Base-by-base conservation (phyloP, 352 stramenopile genomes). In the Phytophthora syringae region DNA sequence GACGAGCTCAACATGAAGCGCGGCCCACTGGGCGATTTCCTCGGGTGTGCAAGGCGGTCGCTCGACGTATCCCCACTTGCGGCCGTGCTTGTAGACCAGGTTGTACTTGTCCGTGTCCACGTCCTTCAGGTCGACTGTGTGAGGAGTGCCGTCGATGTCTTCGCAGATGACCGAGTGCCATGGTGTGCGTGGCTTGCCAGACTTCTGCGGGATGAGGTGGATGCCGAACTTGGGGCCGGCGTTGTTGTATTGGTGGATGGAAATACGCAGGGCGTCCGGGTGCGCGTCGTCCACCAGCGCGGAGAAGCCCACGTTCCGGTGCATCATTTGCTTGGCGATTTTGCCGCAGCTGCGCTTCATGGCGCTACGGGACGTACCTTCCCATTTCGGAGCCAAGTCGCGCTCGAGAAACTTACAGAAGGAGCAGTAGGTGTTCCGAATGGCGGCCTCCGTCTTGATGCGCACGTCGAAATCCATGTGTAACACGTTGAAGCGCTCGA, bases 41-140 rank as follows among this genome's bases (percentile, higher is more conserved):
- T 67, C 50, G n/a, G 59, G 32, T 10, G 59, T 67, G 43, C 59
- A 67, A 16, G 40, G 5, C 7, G 52, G 44, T 52, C 52, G 47
- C 13, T 70, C 47, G 47, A 60, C 47, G 53, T 54, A 64, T 16
- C 53, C 61, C 61, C 61, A 70, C 28, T 70, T 70, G 39, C 53
- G 61, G 18, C 53, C 61, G 47, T 60, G 24, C 13, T 70, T 70
- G 40, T 70, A 70, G 20, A 59, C 55, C 6, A 70, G 47, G 13
- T 70, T 47, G 52, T 64, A 70, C 53, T 64, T 70, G 53, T 60
- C 47, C 30, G 53, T 70, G 53, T 60, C 30, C 15, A 70, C 61
- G 48, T 70, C 53, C 53, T 70, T 55, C 7, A 70, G 36, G 32
- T 69, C 52, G 15, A 59, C n/a, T 1, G 60, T 22, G 39, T 58